phyloP scores from a whole-genome alignment of 257 asterid species.

The Solanum sitiens region DNA sequence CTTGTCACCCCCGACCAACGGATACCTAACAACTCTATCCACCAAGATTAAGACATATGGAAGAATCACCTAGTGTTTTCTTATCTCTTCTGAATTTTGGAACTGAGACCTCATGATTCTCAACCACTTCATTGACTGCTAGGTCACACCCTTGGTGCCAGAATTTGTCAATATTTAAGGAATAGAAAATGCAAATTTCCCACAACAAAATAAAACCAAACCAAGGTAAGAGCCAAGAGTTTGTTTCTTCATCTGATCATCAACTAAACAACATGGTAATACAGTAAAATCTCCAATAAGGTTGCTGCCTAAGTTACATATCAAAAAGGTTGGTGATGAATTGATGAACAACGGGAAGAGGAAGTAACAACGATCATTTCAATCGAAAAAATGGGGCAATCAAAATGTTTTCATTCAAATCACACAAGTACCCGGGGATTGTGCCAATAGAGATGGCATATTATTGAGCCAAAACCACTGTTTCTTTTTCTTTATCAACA shows the following conservation, averaged over 20 bases:
- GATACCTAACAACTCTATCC: neutral
- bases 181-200: neutral
- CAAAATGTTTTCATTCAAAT: neutral
- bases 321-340: neutral
- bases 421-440: neutral
- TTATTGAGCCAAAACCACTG: neutral
- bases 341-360: neutral
- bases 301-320: neutral
- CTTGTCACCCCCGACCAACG: fast-evolving
- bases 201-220: neutral
- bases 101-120: neutral
- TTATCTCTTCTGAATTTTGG: too few relatives aligned
- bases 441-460: neutral
- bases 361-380: neutral
- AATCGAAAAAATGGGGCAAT: neutral
- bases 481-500: neutral
- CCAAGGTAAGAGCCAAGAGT: neutral
- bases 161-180: neutral
- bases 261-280: neutral
- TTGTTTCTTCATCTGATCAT: neutral
- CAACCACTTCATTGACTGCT: neutral
- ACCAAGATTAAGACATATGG: neutral
- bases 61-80: too few relatives aligned
- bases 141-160: neutral
- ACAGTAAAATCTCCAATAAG: neutral